phyloP scores from a whole-genome alignment of 495 filamentous ascomycete species.

The Aspergillus conjunctus region DNA sequence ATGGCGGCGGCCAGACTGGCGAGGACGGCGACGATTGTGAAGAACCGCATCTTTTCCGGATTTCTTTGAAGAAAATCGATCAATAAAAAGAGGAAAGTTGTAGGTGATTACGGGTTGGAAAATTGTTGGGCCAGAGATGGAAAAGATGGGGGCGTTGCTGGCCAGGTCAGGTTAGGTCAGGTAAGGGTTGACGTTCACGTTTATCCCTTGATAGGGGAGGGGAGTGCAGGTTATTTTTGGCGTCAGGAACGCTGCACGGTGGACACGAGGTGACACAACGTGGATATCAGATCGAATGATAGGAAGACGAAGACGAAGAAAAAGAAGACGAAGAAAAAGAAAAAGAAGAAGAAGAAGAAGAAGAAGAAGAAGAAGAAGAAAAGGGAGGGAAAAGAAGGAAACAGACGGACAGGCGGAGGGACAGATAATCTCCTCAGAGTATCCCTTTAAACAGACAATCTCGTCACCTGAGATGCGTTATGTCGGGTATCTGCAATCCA shows the following conservation, averaged over 20 bases:
- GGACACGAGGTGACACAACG: slow-evolving; percentile 1
- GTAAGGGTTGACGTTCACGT: not conserved
- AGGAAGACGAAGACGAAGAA: not conserved
- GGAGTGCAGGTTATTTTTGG: not conserved
- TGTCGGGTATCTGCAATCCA: too few relatives aligned
- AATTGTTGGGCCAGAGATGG: not conserved
- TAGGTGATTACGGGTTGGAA: not conserved
- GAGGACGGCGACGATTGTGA: slow-evolving; percentile 6
- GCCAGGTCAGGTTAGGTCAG: not conserved
- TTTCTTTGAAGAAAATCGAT: not conserved
- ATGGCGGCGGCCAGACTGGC: slow-evolving; percentile 1
- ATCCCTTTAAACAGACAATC: too few relatives aligned
- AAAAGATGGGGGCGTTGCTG: not conserved
- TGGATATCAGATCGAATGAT: not conserved
- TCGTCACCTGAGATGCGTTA: too few relatives aligned
- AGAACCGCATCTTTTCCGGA: slow-evolving; percentile 3
- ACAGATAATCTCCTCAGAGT: too few relatives aligned
- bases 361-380: too few relatives aligned
- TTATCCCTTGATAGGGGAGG: slow-evolving; percentile 6
- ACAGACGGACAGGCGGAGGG: too few relatives aligned
- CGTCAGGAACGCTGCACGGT: not conserved
- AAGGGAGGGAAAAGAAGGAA: slow-evolving; percentile 3
- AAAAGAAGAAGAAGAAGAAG: too few relatives aligned
- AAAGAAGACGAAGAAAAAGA: not conserved
- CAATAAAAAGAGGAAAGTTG: not conserved